Base-by-base conservation (phyloP, 1,139 yeast species). In the Protomyces macrosporus region DNA sequence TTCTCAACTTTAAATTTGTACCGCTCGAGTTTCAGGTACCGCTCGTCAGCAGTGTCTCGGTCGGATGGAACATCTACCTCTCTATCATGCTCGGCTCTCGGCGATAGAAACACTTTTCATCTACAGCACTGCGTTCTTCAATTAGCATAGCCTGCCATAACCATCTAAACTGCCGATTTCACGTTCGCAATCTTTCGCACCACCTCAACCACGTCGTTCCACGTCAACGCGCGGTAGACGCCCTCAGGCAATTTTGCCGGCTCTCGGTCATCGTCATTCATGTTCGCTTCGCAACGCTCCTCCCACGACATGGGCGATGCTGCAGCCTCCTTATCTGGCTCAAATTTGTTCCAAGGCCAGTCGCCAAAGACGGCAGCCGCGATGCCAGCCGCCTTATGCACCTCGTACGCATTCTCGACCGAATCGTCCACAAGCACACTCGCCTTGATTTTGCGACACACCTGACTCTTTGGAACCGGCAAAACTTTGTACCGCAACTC, bases 1-100 rank as follows among this genome's bases (percentile, higher is more conserved):
- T 82, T 59, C 70, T 84, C 65, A 91, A 91, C 74, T 88, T 91
- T 71, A 79, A 63, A 37, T 57, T 60, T 48, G 57, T 60, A 40
- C 65, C 65, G 7, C 39, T 63, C 34, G 53, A 53, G 53, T 63
- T 48, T 36, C 65, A 63, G 37, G 40, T 63, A 16, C 65, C 65
- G 4, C 39, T 63, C 35, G 62, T 58, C 42, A 51, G 56, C 39
- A 52, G 56, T 16, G 62, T 58, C 42, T 51, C 45, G 12, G 62
- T 58, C n/a, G 62, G 55, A 4, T 58, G 62, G 62, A 58, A 58
- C 36, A 45, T 58, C 45, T 58, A 58, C n/a, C 42, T 58, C 7
- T 58, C 62, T 10, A 23, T 58, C 35, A 39, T 58, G 34, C 52
- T 58, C 16, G 62, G 62, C 5, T 42, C 48, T 14, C 48, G 48